phyloP scores from a whole-genome alignment of 768 basidiomycete species.

The Neoboletus brunneissimus region DNA sequence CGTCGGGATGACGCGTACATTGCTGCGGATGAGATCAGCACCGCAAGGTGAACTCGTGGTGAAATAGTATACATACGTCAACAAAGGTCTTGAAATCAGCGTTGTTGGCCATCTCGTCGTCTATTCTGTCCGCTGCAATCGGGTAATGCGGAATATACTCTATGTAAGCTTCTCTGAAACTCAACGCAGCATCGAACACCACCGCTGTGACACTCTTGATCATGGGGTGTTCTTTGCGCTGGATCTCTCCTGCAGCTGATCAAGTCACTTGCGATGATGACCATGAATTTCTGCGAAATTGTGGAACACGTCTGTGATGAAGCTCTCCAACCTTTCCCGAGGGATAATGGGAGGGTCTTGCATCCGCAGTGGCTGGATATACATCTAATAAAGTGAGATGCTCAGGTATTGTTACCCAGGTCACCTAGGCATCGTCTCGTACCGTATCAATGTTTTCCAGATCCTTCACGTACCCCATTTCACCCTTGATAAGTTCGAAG shows the following conservation, averaged over 20 bases:
- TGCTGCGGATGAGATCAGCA: slow-evolving; percentile 30
- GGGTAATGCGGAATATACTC: slow-evolving; percentile 94
- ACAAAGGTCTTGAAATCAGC: slow-evolving; percentile 77
- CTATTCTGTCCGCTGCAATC: slow-evolving; percentile 82
- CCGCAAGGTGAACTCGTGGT: not conserved
- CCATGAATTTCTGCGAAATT: slow-evolving; percentile 75
- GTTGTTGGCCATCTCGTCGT: slow-evolving; percentile 84
- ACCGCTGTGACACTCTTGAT: slow-evolving; percentile 81
- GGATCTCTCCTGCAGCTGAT: slow-evolving; percentile 77
- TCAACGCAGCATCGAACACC: slow-evolving; percentile 83
- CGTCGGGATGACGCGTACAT: slow-evolving; percentile 64
- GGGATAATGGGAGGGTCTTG: slow-evolving; percentile 78
- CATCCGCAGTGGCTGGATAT: slow-evolving; percentile 68
- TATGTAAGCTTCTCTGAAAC: slow-evolving; percentile 91
- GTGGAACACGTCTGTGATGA: slow-evolving; percentile 86
- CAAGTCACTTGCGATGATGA: slow-evolving; percentile 74
- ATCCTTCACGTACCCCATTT: slow-evolving; percentile 94
- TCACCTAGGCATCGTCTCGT: slow-evolving; percentile 20
- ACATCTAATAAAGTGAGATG: slow-evolving; percentile 54
- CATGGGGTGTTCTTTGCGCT: slow-evolving; percentile 81
- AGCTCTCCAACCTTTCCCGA: slow-evolving; percentile 63
- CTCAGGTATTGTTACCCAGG: not conserved
- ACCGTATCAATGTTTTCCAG: slow-evolving; percentile 82
- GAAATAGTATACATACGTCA: slow-evolving; percentile 50
- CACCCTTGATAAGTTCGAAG: slow-evolving; percentile 92